A percentile compares a stretch with the other conserved stretches of the same genome.
Conservation (phyloP, 108 stramenopile genomes). For the Licmophora abbreviata region DNA sequence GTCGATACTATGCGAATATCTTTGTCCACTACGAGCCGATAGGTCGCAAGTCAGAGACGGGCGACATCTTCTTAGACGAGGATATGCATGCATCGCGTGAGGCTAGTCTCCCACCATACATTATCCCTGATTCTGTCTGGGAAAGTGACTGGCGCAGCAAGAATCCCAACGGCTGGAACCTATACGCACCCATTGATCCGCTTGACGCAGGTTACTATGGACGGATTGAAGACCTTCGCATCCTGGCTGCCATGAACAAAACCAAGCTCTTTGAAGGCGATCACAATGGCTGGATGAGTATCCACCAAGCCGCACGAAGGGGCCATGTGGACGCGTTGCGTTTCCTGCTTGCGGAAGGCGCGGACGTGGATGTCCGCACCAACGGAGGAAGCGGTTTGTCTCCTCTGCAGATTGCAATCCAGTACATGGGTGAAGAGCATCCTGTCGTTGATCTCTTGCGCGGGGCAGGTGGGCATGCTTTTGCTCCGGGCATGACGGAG, state of each 20-base stretch:
- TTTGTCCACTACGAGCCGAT: slow-evolving; percentile 74
- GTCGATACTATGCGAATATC: slow-evolving; percentile 45
- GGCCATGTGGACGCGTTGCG: slow-evolving; percentile 22
- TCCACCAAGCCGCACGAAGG: slow-evolving; percentile 37
- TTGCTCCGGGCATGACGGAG: too few species aligned
- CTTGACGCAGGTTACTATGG: background rate
- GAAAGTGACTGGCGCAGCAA: slow-evolving; percentile 20
- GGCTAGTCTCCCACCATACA: slow-evolving; percentile 34
- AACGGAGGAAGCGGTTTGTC: slow-evolving; percentile 18
- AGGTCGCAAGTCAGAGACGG: slow-evolving; percentile 3
- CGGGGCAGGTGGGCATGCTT: too few species aligned
- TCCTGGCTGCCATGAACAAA: background rate
- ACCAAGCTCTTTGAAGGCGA: slow-evolving; percentile 15
- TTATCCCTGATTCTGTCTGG: slow-evolving; percentile 33
- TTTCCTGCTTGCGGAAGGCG: slow-evolving; percentile 28
- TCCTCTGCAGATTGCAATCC: slow-evolving; percentile 7
- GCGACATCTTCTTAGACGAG: background rate
- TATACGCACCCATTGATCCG: background rate
- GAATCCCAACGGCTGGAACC: slow-evolving; percentile 30
- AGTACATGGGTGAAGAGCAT: background rate
- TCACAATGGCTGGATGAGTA: slow-evolving; percentile 36
- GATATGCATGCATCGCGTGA: background rate
- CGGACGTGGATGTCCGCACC: slow-evolving; percentile 20
- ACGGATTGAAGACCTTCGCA: background rate
- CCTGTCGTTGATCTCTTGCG: background rate